Percentiles rank a stretch among this genome's conserved stretches.
phyloP scores from a whole-genome alignment of 192 early-diverging fungal species.

The Oehlia diaphana region DNA sequence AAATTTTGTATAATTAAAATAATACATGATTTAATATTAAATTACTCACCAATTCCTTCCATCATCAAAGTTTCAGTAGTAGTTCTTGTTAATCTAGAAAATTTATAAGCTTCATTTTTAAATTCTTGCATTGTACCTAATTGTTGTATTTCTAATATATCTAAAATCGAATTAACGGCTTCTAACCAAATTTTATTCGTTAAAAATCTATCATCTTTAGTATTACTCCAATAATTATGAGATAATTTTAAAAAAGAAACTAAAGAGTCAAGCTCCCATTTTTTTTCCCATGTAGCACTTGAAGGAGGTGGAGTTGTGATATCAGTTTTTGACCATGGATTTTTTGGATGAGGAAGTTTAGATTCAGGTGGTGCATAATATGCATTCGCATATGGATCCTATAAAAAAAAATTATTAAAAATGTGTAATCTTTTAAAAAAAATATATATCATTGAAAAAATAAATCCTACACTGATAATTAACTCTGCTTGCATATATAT shows the following conservation, averaged over 20 bases:
- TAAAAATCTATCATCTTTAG: slow-evolving; percentile 44
- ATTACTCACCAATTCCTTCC: slow-evolving; percentile 44
- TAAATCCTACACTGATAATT: not conserved
- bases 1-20: too few species aligned
- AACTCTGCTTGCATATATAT: slow-evolving; percentile 13
- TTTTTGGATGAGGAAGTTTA: slow-evolving; percentile 32
- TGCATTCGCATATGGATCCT: slow-evolving; percentile 65
- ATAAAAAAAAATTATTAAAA: slow-evolving; percentile 17
- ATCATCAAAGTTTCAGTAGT: slow-evolving; percentile 49
- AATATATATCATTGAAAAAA: not conserved
- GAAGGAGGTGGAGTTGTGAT: slow-evolving; percentile 43
- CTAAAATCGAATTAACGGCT: slow-evolving; percentile 48
- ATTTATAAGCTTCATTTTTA: slow-evolving; percentile 25
- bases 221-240: slow-evolving; percentile 51
- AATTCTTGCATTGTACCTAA: slow-evolving; percentile 40
- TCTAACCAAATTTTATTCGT: slow-evolving; percentile 42
- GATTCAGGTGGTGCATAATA: slow-evolving; percentile 55
- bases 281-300: slow-evolving; percentile 57
- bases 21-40: not conserved
- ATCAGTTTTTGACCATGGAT: slow-evolving; percentile 42
- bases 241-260: slow-evolving; percentile 63
- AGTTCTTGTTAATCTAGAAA: slow-evolving; percentile 32
- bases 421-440: not conserved
- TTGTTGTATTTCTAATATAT: slow-evolving; percentile 45
- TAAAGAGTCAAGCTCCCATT: slow-evolving; percentile 71